Base-by-base conservation (phyloP, 495 filamentous ascomycete genomes). In the Aspergillus bridgeri region DNA sequence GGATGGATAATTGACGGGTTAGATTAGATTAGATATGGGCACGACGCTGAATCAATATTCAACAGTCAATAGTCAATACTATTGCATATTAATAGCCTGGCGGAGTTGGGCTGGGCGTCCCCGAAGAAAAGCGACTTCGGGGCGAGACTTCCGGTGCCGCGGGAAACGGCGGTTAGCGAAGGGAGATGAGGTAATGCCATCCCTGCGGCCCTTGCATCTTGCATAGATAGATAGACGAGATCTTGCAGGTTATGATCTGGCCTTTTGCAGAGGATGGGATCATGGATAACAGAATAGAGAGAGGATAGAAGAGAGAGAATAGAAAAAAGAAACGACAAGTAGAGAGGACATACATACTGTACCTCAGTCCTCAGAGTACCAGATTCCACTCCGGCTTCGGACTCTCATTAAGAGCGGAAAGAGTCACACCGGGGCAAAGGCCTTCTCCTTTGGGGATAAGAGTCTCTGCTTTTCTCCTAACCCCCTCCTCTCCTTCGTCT, bases 401-500 rank as follows among this genome's bases (percentile, higher is more conserved):
- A 59, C 49, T 46, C 42, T 38, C 48, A 52, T 61, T 67, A 65
- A 61, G 62, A 59, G 62, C 62, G 62, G 59, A 65, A 61, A 61
- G 53, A 57, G 59, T 38, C 33, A 65, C 56, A 48, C 53, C 55
- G 33, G 46, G 59, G 67, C 64, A 63, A 68, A 72, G 71, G 68
- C 62, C 65, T 69, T 72, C 69, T 73, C 65, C 67, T 58, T 51
- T 54, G 50, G 58, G 57, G 62, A 64, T 64, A 64, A 64, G 55
- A 64, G 42, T 45, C 29, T 29, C n/a, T 51, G 25, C 52, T 61
- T 50, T 48, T 43, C 58, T 59, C 53, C 51, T 18, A 19, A 18
- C 50, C 57, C 20, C 42, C 42, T 47, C 25, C 29, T 20, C 59
- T 61, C 56, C 52, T 54, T 57, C 46, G 42, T 47, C 38, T 53